Conservation (phyloP, 495 filamentous ascomycete genomes). For the Hypoxylon fuscum region DNA sequence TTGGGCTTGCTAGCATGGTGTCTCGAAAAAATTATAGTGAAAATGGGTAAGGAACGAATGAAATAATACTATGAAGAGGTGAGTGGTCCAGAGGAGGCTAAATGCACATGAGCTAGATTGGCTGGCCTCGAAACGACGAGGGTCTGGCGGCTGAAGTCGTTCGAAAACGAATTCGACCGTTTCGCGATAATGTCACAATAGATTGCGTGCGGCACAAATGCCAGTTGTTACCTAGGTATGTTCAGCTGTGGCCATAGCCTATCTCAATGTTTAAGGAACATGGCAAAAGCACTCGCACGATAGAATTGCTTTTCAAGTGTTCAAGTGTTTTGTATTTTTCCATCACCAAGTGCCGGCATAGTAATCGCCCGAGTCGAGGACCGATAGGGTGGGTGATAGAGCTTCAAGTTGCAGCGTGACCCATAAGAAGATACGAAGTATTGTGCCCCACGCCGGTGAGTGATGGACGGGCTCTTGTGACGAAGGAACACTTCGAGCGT, state of each 20-base stretch:
- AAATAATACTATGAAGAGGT: not conserved
- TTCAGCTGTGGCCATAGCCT: slow-evolving; percentile 3
- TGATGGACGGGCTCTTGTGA: slow-evolving; percentile 4
- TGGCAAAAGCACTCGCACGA: slow-evolving; percentile 16
- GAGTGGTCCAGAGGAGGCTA: slow-evolving; percentile 26
- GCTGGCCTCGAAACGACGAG: not conserved
- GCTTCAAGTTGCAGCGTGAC: slow-evolving; percentile 12
- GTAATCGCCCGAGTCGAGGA: slow-evolving; percentile 33
- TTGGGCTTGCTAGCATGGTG: slow-evolving; percentile 40
- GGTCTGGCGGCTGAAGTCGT: slow-evolving; percentile 14
- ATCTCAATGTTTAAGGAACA: slow-evolving; percentile 16
- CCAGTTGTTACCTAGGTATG: not conserved
- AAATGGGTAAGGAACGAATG: not conserved
- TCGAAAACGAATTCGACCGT: slow-evolving; percentile 24
- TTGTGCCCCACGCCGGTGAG: slow-evolving; percentile 13
- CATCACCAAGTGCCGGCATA: slow-evolving; percentile 39
- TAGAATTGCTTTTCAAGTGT: slow-evolving; percentile 14
- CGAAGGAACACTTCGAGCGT: not conserved
- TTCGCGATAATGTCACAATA: slow-evolving; percentile 25
- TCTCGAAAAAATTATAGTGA: not conserved
- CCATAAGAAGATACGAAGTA: slow-evolving; percentile 22
- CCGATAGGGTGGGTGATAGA: slow-evolving; percentile 22
- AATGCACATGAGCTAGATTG: slow-evolving; percentile 12
- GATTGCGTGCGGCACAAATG: slow-evolving; percentile 18
- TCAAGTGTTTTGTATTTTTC: not conserved